Evolutionary conservation across 2,329 filamentous ascomycete genomes (phyloP), one percentile per base, ranked within the genome.

Genomic region (Rhynchosporium agropyri): DNA sequence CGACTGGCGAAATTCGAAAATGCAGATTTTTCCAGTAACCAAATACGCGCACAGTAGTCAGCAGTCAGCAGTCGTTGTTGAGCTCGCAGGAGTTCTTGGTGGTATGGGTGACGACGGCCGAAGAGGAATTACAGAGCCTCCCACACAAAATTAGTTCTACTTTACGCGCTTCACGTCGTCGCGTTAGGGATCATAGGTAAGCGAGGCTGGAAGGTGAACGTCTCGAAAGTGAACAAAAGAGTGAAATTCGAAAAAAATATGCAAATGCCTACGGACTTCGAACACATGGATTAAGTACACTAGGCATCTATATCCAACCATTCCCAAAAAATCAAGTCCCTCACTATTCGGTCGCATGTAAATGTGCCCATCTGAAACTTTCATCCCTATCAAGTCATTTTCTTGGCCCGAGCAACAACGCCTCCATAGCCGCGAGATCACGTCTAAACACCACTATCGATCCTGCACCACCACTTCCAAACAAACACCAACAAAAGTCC

Each of bases 111-210:
- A 9, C 31, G 10, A 28, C n/a, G 15, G 48, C 20, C 29, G 58
- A 48, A n/a, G 31, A 31, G 10, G 33, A 43, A 60, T 54, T 15
- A 20, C 15, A 31, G 15, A 38, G 56, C 10, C 29, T 29, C 36
- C 26, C 33, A 9, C 13, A 55, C 31, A 58, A 58, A 58, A 58
- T 40, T 53, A 5, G 33, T 5, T 36, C 33, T 36, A 60, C 58
- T 60, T 43, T 43, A 60, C 58, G 58, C 43, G 42, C 12, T 58
- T 40, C 58, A 60, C 58, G 48, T 53, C 48, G 46, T 60, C 58
- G 58, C 58, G 58, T 60, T 38, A 13, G 33, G 45, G 48, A 42
- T 28, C 42, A 40, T 43, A 60, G 43, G 58, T 43, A 60, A 45
- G 58, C 58, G 48, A 60, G 38, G 26, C 48, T 51, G 36, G 45